Evolutionary conservation across 805 yeast genomes (phyloP).

Genomic region (Zygoascus ofunaensis): DNA sequence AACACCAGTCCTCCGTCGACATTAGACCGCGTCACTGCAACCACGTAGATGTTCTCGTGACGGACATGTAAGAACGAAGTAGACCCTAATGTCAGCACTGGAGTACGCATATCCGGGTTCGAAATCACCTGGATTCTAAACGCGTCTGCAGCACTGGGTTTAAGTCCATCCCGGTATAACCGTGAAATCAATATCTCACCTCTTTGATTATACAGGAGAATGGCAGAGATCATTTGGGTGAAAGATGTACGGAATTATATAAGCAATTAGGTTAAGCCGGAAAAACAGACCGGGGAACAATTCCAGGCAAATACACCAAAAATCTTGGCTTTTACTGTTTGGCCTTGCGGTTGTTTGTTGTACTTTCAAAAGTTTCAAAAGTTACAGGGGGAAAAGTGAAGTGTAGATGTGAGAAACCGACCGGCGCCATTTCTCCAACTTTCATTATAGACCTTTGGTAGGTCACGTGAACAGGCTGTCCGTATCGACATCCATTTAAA

Average conservation of each 20-base stretch:
- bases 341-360: neutral
- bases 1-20: slow-evolving; percentile 73
- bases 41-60: slow-evolving; percentile 58
- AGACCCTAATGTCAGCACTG: slow-evolving; percentile 78
- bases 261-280: neutral
- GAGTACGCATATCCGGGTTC: slow-evolving; percentile 45
- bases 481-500: too few species aligned
- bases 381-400: too few species aligned
- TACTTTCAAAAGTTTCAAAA: too few species aligned
- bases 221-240: slow-evolving; percentile 63
- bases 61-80: slow-evolving; percentile 80
- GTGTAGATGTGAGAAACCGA: too few species aligned
- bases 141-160: slow-evolving; percentile 73
- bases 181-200: slow-evolving; percentile 81
- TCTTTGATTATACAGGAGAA: slow-evolving; percentile 66
- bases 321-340: neutral
- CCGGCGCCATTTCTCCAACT: too few species aligned
- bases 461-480: too few species aligned
- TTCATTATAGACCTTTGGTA: too few species aligned
- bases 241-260: too few species aligned
- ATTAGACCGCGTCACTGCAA: slow-evolving; percentile 83
- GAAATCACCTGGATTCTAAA: slow-evolving; percentile 88
- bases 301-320: neutral
- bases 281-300: too few species aligned
- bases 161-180: slow-evolving; percentile 62